These are phyloP conservation scores for Lasiosphaeriaceae sp. DNA, from an alignment of 495 filamentous ascomycete genomes.

Conservation along the genomic window DNA sequence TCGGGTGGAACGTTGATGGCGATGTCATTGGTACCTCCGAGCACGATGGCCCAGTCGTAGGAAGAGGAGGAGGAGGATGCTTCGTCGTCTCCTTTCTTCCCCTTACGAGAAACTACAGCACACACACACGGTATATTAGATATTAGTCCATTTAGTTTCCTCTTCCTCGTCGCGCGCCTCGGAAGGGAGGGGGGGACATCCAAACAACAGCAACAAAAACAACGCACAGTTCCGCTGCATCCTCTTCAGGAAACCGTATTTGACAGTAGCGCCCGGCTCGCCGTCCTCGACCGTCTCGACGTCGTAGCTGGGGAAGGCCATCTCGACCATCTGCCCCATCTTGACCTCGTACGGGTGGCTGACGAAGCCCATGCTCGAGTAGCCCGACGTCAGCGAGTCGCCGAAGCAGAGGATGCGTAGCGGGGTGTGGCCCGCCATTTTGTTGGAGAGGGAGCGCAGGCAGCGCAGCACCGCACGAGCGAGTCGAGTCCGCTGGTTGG, in stretches of 20 bases:
- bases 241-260: slow-evolving; percentile 41
- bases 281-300: slow-evolving; percentile 41
- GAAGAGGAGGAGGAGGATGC: slow-evolving; percentile 29
- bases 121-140: no score
- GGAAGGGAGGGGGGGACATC: no score
- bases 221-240: slow-evolving; percentile 43
- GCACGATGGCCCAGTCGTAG: slow-evolving; percentile 47
- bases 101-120: neutral
- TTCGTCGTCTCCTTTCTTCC: slow-evolving; percentile 1
- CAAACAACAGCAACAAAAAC: neutral
- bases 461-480: neutral
- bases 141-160: no score
- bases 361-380: slow-evolving; percentile 36
- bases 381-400: slow-evolving; percentile 59
- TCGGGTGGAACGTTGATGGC: slow-evolving; percentile 12
- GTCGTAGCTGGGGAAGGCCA: slow-evolving; percentile 33
- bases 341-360: slow-evolving; percentile 50
- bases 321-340: slow-evolving; percentile 35
- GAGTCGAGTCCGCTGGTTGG: neutral
- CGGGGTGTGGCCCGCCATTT: slow-evolving; percentile 6
- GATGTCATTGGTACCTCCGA: slow-evolving; percentile 53
- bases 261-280: slow-evolving; percentile 48
- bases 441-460: neutral
- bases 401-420: slow-evolving; percentile 61
- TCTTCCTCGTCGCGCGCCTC: no score